Percentiles rank a stretch among this genome's conserved stretches.
phyloP scores from a whole-genome alignment of 2,329 filamentous ascomycete species.

The Sclerotinia minor region DNA sequence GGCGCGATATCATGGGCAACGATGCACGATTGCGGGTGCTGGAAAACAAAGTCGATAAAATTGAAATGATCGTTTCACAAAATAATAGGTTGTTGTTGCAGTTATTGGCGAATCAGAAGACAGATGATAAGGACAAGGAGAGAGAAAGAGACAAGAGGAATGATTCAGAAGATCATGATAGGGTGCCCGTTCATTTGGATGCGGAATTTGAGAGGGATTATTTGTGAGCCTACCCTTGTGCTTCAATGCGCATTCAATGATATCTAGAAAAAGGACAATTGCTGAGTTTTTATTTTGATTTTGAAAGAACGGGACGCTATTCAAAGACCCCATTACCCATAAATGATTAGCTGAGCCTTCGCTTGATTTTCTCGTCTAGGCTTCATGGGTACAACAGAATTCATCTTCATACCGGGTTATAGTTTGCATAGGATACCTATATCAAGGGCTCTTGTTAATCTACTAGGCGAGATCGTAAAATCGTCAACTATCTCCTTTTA shows the following conservation, averaged over 20 bases:
- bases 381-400: not conserved
- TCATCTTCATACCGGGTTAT: not conserved
- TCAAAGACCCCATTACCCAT: conserved; percentile 40
- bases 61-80: conserved; percentile 39
- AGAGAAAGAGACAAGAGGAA: conserved; percentile 31
- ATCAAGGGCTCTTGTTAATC: not conserved
- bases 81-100: conserved; percentile 42
- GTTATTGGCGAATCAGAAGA: conserved; percentile 35
- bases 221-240: conserved; percentile 36
- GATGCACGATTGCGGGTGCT: conserved; percentile 39
- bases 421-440: not conserved
- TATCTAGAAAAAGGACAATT: conserved; percentile 24
- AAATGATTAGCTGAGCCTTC: conserved; percentile 21
- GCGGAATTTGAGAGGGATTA: conserved; percentile 43
- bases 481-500: conserved; percentile 10
- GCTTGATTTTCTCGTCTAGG: not conserved
- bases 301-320: conserved; percentile 37
- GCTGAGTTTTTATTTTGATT: conserved; percentile 31
- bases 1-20: conserved; percentile 41
- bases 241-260: conserved; percentile 23
- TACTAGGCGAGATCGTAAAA: not conserved
- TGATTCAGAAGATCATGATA: conserved; percentile 35
- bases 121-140: conserved; percentile 31
- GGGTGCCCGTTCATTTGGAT: conserved; percentile 42
- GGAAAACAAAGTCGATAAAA: conserved; percentile 41